phyloP scores from a whole-genome alignment of 352 stramenopile genomes.

The Thraustochytrium sp. region DNA sequence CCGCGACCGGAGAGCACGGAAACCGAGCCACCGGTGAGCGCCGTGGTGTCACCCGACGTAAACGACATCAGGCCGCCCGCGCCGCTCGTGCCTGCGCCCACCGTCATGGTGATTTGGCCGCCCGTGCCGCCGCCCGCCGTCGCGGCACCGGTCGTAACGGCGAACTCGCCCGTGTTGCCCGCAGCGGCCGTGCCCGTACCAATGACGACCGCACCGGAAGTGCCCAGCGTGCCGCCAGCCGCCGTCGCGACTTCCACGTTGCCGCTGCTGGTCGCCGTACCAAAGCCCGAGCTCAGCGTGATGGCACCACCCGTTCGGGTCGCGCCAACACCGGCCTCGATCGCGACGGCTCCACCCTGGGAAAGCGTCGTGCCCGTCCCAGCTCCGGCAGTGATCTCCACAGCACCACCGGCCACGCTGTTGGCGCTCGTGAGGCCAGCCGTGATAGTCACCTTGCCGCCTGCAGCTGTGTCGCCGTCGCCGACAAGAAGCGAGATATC shows the following conservation, averaged over 20 bases:
- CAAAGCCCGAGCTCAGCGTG: neutral
- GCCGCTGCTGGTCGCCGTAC: neutral
- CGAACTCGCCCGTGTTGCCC: neutral
- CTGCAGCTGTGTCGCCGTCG: neutral
- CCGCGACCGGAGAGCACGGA: neutral
- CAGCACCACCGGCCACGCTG: neutral
- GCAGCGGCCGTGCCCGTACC: neutral
- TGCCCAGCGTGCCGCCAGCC: neutral
- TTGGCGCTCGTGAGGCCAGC: neutral
- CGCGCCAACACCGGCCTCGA: neutral
- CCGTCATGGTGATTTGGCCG: neutral
- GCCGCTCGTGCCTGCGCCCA: neutral
- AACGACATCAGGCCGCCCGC: neutral
- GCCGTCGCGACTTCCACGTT: neutral
- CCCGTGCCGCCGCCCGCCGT: neutral
- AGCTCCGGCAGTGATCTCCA: neutral
- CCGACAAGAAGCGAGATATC: constrained; percentile 54
- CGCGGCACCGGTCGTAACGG: neutral
- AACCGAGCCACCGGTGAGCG: neutral
- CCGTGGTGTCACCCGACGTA: neutral
- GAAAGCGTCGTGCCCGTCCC: neutral
- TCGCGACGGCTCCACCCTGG: neutral
- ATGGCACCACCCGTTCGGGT: neutral
- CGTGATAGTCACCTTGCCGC: neutral
- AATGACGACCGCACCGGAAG: neutral